Evolutionary conservation across 1,284 basidiomycete genomes (phyloP).

Genomic region (Golubevia pallescens): DNA sequence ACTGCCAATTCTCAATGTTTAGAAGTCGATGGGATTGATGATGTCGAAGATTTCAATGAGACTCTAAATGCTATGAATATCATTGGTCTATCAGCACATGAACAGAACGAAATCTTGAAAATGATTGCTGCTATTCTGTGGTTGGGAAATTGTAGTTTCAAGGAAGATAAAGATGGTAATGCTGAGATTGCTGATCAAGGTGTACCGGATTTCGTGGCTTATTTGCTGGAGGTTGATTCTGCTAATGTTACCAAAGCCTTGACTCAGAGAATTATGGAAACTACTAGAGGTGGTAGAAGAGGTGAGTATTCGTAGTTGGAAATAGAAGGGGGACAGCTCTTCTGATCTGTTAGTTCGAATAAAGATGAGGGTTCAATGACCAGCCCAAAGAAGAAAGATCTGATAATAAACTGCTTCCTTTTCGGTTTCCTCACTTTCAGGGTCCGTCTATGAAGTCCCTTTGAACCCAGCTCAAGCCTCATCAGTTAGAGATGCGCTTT

Average conservation of each 20-base stretch:
- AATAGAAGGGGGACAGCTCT: no score
- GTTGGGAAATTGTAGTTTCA: slow-evolving; percentile 84
- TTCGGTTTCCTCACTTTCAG: slow-evolving; percentile 32
- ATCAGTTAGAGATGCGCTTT: slow-evolving; percentile 86
- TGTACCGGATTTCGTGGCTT: slow-evolving; percentile 93
- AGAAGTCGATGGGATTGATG: slow-evolving; percentile 89
- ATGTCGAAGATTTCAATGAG: slow-evolving; percentile 83
- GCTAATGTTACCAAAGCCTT: slow-evolving; percentile 83
- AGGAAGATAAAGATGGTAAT: slow-evolving; percentile 88
- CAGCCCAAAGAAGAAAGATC: neutral
- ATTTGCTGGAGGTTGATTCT: slow-evolving; percentile 87
- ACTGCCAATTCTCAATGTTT: slow-evolving; percentile 90
- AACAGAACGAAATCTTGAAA: slow-evolving; percentile 91
- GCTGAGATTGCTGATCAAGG: slow-evolving; percentile 79
- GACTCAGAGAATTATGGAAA: slow-evolving; percentile 87
- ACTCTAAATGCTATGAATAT: slow-evolving; percentile 93
- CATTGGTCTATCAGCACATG: slow-evolving; percentile 81
- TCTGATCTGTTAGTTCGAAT: no score
- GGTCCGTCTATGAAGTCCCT: slow-evolving; percentile 93
- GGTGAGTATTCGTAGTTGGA: no score
- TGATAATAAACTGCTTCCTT: neutral
- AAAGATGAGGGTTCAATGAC: no score
- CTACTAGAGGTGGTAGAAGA: slow-evolving; percentile 76
- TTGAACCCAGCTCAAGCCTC: slow-evolving; percentile 89
- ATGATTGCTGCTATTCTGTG: slow-evolving; percentile 92